Evolutionary conservation across 202 grass and related monocot species (phyloP).

Genomic region (Bolboschoenoplectus hybrid): DNA sequence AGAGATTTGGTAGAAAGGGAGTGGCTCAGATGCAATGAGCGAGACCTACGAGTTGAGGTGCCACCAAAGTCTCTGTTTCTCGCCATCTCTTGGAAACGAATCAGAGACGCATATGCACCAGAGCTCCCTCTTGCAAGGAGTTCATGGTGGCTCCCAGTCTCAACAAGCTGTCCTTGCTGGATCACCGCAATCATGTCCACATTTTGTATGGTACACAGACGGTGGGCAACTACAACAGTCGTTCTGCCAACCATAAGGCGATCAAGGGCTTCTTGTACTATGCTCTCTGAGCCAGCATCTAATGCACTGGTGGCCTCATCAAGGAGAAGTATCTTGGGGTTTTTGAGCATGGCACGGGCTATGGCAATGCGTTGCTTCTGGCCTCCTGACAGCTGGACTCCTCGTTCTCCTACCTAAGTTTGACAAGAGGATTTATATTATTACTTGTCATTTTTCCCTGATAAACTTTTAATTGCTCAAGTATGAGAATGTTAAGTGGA

Average conservation of each 20-base stretch:
- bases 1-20: constrained; percentile 98
- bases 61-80: constrained; percentile 75
- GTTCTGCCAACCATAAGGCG: constrained; percentile 96
- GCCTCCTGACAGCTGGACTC: constrained; percentile 93
- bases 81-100: constrained; percentile 82
- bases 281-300: constrained; percentile 89
- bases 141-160: constrained; percentile 88
- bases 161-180: constrained; percentile 93
- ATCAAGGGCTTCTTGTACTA: constrained; percentile 98
- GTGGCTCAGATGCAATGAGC: constrained; percentile 82
- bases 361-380: constrained; percentile 99
- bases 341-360: constrained; percentile 93
- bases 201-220: constrained; percentile 89
- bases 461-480: not conserved
- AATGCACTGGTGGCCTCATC: constrained; percentile 98
- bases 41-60: constrained; percentile 70
- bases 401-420: constrained; percentile 83
- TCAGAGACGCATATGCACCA: constrained; percentile 91
- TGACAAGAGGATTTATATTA: constrained; percentile 5
- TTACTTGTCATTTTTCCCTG: not conserved
- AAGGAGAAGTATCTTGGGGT: constrained; percentile 95
- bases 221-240: constrained; percentile 92
- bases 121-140: constrained; percentile 76
- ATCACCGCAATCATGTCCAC: constrained; percentile 96
- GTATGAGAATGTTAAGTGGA: not conserved